These are phyloP conservation scores for Agroathelia rolfsii DNA, from an alignment of 1,284 basidiomycete genomes.

Conservation along the genomic window DNA sequence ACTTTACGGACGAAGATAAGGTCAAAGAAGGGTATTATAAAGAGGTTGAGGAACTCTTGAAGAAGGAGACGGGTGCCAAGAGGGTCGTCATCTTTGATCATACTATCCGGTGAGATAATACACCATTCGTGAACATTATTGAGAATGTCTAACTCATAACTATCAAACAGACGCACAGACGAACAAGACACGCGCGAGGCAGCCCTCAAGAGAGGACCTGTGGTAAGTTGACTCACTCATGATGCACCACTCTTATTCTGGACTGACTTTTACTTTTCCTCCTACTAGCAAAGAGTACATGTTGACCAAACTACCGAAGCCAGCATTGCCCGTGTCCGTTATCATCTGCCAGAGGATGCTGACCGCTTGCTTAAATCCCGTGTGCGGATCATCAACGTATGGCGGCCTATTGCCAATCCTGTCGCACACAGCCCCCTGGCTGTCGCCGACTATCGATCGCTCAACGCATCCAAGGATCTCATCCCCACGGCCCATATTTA, in stretches of 20 bases:
- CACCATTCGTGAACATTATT: constrained; percentile 3
- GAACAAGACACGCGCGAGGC: too few relatives aligned
- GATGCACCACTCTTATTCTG: too few relatives aligned
- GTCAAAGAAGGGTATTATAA: constrained; percentile 42
- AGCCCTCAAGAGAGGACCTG: constrained; percentile 24
- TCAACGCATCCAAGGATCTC: constrained; percentile 26
- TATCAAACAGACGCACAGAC: too few relatives aligned
- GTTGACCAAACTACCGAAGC: constrained; percentile 49
- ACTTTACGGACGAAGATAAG: constrained; percentile 38
- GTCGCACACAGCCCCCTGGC: constrained; percentile 42
- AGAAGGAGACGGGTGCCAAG: constrained; percentile 50
- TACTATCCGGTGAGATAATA: constrained; percentile 28
- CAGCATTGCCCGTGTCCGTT: constrained; percentile 38
- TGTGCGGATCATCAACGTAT: constrained; percentile 46
- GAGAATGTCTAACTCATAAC: too few relatives aligned
- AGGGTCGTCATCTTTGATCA: constrained; percentile 54
- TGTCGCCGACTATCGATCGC: constrained; percentile 32
- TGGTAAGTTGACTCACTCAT: constrained; percentile 26
- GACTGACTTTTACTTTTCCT: too few relatives aligned
- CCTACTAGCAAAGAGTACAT: constrained; percentile 28
- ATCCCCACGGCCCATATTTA: constrained; percentile 24
- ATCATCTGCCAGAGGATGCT: constrained; percentile 39
- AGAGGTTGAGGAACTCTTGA: constrained; percentile 48
- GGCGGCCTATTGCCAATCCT: constrained; percentile 38
- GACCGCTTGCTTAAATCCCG: constrained; percentile 36